Base-by-base conservation (phyloP, 2,329 filamentous ascomycete species). In the Hymenoscyphus infarciens region DNA sequence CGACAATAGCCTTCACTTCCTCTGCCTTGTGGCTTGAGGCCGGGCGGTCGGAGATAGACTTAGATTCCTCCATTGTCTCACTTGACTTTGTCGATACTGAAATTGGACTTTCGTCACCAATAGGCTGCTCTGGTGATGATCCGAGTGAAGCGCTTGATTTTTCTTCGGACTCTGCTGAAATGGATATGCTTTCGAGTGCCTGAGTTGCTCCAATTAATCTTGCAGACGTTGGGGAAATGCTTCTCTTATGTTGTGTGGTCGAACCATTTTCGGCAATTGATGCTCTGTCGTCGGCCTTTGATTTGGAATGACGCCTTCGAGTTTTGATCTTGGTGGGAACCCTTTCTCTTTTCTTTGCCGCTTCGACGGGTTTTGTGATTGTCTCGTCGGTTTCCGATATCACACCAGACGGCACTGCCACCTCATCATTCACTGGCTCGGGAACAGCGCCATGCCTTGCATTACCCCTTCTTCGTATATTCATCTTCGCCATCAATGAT, bases 291-390 rank as follows among this genome's bases (percentile, higher is more conserved):
- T 61, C 64, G 5, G 63, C 52, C 49, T 38, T 58, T 11, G 65
- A 60, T 15, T 67, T 70, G 3, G 70, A 69, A 63, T 63, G 64
- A 15, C 69, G 69, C 31, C 69, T 68, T 61, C 71, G 68, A 58
- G 63, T 68, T 64, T 70, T 74, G 16, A 73, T 65, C 60, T 70
- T 74, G 16, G 67, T 63, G 66, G 67, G 68, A 42, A 70, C 71
- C 66, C 68, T 69, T 62, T 72, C 72, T 66, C 66, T 66, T 42
- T 65, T 65, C 60, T 53, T 60, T 22, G 61, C 57, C n/a, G 57
- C 62, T 57, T 55, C 69, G 38, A 38, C 55, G 39, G 27, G 13
- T 7, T 39, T 61, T 61, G 61, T 62, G 53, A 25, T 22, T 29
- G 25, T 29, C 31, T 66, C 63, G n/a, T 59, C 61, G 59, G 60